Evolutionary conservation across 2,329 filamentous ascomycete genomes (phyloP).

Genomic region (Byssoonygena ceratinophila): DNA sequence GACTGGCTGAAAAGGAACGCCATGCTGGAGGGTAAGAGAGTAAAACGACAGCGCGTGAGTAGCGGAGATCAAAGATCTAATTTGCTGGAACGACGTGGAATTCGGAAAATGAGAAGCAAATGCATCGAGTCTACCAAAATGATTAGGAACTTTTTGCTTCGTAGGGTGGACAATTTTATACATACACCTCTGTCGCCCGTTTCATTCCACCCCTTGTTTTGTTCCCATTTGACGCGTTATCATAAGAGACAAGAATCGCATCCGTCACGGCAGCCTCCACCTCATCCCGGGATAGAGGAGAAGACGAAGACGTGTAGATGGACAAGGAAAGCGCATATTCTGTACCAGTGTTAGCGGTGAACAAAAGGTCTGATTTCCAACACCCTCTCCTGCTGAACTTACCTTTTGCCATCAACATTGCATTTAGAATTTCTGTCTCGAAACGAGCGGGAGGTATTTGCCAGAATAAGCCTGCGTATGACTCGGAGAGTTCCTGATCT

Average conservation of each 20-base stretch:
- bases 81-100: constrained; percentile 35
- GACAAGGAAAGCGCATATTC: constrained; percentile 35
- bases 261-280: constrained; percentile 45
- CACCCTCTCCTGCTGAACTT: constrained; percentile 11
- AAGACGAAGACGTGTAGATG: constrained; percentile 27
- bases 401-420: constrained; percentile 42
- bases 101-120: constrained; percentile 36
- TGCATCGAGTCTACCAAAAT: constrained; percentile 29
- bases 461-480: constrained; percentile 40
- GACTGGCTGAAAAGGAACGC: constrained; percentile 55
- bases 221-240: constrained; percentile 57
- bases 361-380: constrained; percentile 15
- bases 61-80: constrained; percentile 47
- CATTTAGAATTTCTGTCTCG: constrained; percentile 49
- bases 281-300: constrained; percentile 34
- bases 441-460: constrained; percentile 40
- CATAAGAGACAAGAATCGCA: constrained; percentile 48
- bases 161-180: constrained; percentile 11
- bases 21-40: constrained; percentile 52
- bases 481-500: constrained; percentile 22
- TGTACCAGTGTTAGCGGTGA: constrained; percentile 15
- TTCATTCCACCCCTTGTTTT: constrained; percentile 52
- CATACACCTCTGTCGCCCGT: constrained; percentile 48
- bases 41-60: constrained; percentile 57
- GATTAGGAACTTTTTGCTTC: constrained; percentile 7